A percentile compares a stretch with the other conserved stretches of the same genome.
Conservation (phyloP, 2,329 filamentous ascomycete species). For the Colletotrichum neosansevieriae region DNA sequence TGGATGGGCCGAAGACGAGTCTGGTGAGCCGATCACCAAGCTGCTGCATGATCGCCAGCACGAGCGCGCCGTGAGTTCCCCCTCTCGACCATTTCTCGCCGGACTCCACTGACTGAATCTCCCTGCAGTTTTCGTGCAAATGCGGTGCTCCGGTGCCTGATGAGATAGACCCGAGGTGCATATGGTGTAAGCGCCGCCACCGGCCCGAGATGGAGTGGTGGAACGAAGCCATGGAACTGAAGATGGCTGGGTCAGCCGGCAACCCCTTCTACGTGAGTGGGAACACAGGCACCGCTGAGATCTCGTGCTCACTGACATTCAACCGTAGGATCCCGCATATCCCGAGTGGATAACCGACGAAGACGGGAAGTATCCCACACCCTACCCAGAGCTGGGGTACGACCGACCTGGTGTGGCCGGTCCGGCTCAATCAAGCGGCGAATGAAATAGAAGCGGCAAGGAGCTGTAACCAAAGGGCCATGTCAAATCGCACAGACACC, state of each 20-base stretch:
- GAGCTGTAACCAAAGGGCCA: no score
- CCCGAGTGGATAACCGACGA: constrained; percentile 25
- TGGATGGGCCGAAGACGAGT: background rate
- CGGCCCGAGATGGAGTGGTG: constrained; percentile 32
- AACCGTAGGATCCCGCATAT: constrained; percentile 12
- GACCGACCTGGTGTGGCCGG: background rate
- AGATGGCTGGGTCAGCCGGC: background rate
- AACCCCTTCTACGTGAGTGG: background rate
- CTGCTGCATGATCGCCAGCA: background rate
- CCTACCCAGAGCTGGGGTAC: constrained; percentile 28
- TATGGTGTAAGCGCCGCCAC: constrained; percentile 38
- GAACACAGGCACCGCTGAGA: background rate
- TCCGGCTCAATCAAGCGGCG: no score
- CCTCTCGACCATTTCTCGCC: no score
- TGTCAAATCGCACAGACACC: background rate
- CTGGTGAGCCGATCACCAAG: background rate
- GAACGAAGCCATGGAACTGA: background rate
- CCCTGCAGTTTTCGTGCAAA: constrained; percentile 32
- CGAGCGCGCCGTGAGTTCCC: constrained; percentile 4
- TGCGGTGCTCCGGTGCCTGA: constrained; percentile 27
- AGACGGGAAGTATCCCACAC: constrained; percentile 5
- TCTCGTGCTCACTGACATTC: background rate
- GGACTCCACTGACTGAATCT: background rate
- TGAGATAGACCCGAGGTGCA: constrained; percentile 25
- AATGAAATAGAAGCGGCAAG: background rate